These are phyloP conservation scores for Aspergillus brasiliensis DNA, from an alignment of 2,329 filamentous ascomycete genomes.

Conservation along the genomic window DNA sequence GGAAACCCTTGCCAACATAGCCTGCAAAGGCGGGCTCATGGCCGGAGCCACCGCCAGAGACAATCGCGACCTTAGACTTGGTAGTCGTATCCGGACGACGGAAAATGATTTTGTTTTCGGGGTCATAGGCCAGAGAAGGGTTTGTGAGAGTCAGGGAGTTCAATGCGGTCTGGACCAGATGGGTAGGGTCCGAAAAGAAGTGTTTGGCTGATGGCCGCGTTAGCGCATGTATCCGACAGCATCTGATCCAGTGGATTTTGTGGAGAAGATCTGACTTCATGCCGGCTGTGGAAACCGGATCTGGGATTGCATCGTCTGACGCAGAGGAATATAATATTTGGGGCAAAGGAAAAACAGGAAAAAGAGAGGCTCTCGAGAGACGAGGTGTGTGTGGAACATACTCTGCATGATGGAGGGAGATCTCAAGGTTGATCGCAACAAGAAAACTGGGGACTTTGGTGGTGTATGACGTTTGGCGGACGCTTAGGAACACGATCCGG, in stretches of 20 bases:
- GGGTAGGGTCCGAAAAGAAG: slow-evolving; percentile 81
- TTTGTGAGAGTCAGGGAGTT: slow-evolving; percentile 79
- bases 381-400: slow-evolving; percentile 23
- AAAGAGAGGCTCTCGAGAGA: not conserved
- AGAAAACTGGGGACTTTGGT: slow-evolving; percentile 4
- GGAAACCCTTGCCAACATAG: slow-evolving; percentile 79
- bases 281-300: slow-evolving; percentile 8
- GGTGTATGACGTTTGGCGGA: slow-evolving; percentile 11
- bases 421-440: slow-evolving; percentile 15
- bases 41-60: slow-evolving; percentile 86
- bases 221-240: slow-evolving; percentile 17
- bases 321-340: not conserved
- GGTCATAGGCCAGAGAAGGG: slow-evolving; percentile 77
- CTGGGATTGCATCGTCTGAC: not conserved
- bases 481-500: slow-evolving; percentile 3
- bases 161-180: slow-evolving; percentile 76
- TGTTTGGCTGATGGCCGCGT: slow-evolving; percentile 63
- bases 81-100: slow-evolving; percentile 60
- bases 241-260: slow-evolving; percentile 5
- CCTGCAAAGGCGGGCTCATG: slow-evolving; percentile 87
- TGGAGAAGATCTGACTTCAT: slow-evolving; percentile 17
- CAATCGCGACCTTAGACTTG: slow-evolving; percentile 69
- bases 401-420: slow-evolving; percentile 37
- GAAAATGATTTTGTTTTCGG: slow-evolving; percentile 81
- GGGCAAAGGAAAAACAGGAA: not conserved